Base-by-base conservation (phyloP, 2,329 filamentous ascomycete genomes). In the Atkinsonella hypoxylon region DNA sequence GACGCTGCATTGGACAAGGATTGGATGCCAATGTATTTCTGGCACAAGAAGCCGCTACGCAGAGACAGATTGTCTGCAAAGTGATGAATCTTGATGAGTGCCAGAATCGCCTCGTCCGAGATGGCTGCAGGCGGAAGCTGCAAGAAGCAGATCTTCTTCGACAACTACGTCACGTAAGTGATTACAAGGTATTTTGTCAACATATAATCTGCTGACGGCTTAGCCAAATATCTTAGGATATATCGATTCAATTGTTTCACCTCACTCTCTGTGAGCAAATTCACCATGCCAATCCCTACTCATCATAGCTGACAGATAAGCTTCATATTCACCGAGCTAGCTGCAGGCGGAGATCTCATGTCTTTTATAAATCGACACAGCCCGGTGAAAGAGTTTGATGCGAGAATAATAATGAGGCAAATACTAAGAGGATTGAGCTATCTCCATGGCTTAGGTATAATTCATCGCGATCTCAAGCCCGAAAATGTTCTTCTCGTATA, bases 11-110 rank as follows among this genome's bases (percentile, higher is more conserved):
- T 9, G 69, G 69, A 1, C 57, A 63, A 34, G 69, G 69, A 2
- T 60, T 64, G 20, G 66, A 70, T 52, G 69, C 62, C 13, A 54
- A 58, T 15, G 67, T 70, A 12, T 67, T 65, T 45, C 57, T 70
- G 7, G 65, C 68, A 8, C 61, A 74, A 2, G 72, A 85, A 15
- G 61, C 67, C 22, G 62, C 62, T 7, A 77, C 75, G 0, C 70
- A 72, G 38, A 73, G 71, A 50, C 85, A 88, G 58, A 56, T 87
- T 18, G 83, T 82, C 11, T 89, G 85, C 68, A 88, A 89, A 58
- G 64, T 87, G 9, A 68, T 86, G 48, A 69, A 77, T 49, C 58
- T 84, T 2, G 67, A 69, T 32, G 56, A 56, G 6, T 47, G 66
- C 4, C 54, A 57, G 49, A 59, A 49, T 43, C 60, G 55, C 50